Conservation (phyloP, 176 grass and related monocot species). For the Canna indica region DNA sequence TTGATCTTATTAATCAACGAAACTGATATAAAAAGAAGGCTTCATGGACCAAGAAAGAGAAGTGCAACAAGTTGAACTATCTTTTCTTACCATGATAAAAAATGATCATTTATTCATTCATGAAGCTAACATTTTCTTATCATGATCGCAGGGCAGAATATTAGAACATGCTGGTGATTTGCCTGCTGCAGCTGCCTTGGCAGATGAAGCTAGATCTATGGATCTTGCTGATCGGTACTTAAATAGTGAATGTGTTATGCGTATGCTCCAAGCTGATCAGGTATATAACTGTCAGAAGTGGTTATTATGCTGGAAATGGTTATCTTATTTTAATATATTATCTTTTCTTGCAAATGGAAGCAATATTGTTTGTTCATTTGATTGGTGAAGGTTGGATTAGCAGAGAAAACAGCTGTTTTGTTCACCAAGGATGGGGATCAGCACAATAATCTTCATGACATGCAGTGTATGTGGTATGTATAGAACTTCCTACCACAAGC, state of each 20-base stretch:
- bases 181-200: slow-evolving; percentile 66
- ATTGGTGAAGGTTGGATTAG: slow-evolving; percentile 62
- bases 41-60: too few species aligned
- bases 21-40: too few species aligned
- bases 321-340: neutral
- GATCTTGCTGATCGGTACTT: slow-evolving; percentile 99
- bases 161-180: slow-evolving; percentile 88
- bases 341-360: neutral
- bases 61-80: too few species aligned
- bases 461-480: slow-evolving; percentile 97
- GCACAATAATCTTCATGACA: slow-evolving; percentile 99
- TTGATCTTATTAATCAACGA: too few species aligned
- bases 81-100: neutral
- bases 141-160: slow-evolving; percentile 68
- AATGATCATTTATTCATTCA: neutral
- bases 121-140: slow-evolving; percentile 1
- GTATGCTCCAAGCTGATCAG: slow-evolving; percentile 98
- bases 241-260: slow-evolving; percentile 96
- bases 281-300: slow-evolving; percentile 25
- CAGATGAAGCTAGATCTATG: slow-evolving; percentile 96
- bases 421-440: slow-evolving; percentile 99
- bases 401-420: slow-evolving; percentile 94
- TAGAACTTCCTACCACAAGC: neutral
- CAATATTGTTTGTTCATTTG: slow-evolving; percentile 7
- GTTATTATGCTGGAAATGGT: neutral